Conservation (phyloP, 1,139 yeast species). For the Candida glucosophila region DNA sequence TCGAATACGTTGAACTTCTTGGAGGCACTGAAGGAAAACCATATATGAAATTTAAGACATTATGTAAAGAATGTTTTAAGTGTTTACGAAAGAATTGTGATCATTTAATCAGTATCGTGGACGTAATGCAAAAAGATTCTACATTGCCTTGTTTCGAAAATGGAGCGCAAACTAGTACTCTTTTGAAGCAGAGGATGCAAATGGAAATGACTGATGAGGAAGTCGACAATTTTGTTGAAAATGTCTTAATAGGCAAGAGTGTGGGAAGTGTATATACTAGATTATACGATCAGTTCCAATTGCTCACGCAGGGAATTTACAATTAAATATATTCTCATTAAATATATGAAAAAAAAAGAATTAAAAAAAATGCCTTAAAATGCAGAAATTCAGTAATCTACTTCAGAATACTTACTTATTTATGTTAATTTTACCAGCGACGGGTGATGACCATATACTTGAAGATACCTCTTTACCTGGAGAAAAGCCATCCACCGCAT, state of each 20-base stretch:
- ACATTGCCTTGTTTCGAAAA: conserved; percentile 83
- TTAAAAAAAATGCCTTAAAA: conserved; percentile 3
- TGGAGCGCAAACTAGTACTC: conserved; percentile 74
- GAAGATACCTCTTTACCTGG: conserved; percentile 5
- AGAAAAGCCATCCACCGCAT: conserved; percentile 6
- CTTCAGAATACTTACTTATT: conserved; percentile 1
- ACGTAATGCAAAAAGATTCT: conserved; percentile 88
- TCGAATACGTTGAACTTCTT: conserved; percentile 76
- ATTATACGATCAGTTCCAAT: conserved; percentile 87
- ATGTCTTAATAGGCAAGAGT: conserved; percentile 64
- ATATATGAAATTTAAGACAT: conserved; percentile 47
- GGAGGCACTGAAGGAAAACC: conserved; percentile 66
- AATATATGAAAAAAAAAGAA: conserved; percentile 4
- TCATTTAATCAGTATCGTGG: conserved; percentile 72
- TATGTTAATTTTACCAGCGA: conserved; percentile 5
- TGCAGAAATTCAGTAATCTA: background rate
- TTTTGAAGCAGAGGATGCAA: conserved; percentile 74
- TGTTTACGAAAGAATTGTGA: conserved; percentile 65
- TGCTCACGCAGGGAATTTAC: conserved; percentile 90
- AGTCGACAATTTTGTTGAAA: conserved; percentile 70
- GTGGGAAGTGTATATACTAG: conserved; percentile 86
- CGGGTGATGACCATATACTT: conserved; percentile 7
- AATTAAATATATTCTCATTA: conserved; percentile 22
- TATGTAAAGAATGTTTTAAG: conserved; percentile 66
- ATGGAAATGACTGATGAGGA: conserved; percentile 66